A percentile compares a stretch with the other conserved stretches of the same genome.
Evolutionary conservation across 805 yeast species (phyloP).

Genomic region (Wickerhamiella allomyrinae): DNA sequence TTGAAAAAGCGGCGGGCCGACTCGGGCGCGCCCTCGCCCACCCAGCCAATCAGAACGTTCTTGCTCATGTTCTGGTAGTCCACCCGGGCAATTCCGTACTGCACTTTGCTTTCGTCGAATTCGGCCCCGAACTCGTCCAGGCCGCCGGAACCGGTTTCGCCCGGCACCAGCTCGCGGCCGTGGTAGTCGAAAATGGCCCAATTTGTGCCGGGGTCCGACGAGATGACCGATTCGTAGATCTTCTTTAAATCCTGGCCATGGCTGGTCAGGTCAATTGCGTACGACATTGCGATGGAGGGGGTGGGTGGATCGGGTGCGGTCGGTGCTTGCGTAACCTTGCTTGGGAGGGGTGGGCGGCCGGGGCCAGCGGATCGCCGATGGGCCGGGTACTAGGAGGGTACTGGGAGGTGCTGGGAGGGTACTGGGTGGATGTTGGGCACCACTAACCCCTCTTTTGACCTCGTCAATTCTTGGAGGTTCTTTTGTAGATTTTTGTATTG

Average conservation of each 20-base stretch:
- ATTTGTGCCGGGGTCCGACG: conserved; percentile 52
- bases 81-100: conserved; percentile 80
- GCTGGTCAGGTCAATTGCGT: conserved; percentile 40
- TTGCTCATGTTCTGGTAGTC: conserved; percentile 84
- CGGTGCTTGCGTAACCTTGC: too few relatives aligned
- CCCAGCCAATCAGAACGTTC: conserved; percentile 78
- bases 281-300: conserved; percentile 19
- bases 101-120: conserved; percentile 77
- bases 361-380: too few relatives aligned
- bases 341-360: too few relatives aligned
- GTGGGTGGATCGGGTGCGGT: too few relatives aligned
- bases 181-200: conserved; percentile 78
- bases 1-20: conserved; percentile 30
- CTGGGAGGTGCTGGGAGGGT: too few relatives aligned
- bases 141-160: conserved; percentile 42
- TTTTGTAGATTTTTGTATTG: too few relatives aligned
- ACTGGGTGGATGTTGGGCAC: too few relatives aligned
- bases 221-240: conserved; percentile 63
- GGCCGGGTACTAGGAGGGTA: too few relatives aligned
- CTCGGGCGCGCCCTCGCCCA: conserved; percentile 80
- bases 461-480: too few relatives aligned
- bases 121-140: conserved; percentile 66
- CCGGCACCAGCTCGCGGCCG: conserved; percentile 31
- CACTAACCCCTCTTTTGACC: too few relatives aligned
- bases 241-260: conserved; percentile 63